phyloP scores from a whole-genome alignment of 345 rosid species.

The Acer campestre region DNA sequence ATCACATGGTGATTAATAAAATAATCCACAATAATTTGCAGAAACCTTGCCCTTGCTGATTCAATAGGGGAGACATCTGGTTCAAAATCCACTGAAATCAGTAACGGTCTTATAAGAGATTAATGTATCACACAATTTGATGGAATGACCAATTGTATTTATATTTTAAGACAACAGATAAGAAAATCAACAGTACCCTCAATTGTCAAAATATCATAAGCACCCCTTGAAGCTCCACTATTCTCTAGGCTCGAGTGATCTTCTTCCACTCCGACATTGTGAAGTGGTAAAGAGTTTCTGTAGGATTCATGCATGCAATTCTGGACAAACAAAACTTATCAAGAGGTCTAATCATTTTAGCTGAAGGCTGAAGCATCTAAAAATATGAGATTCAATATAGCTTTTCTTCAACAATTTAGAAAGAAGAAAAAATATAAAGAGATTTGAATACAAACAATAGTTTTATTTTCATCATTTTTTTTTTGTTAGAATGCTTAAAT shows the following conservation, averaged over 20 bases:
- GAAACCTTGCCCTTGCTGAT: constrained; percentile 77
- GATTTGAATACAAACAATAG: background rate
- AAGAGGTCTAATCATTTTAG: background rate
- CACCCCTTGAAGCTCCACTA: constrained; percentile 43
- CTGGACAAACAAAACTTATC: constrained; percentile 25
- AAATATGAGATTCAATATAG: constrained; percentile 3
- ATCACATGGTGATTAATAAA: constrained; percentile 68
- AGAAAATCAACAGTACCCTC: constrained; percentile 50
- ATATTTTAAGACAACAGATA: background rate
- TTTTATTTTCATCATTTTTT: background rate
- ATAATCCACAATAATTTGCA: constrained; percentile 72
- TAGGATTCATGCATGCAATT: constrained; percentile 80
- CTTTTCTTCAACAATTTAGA: background rate
- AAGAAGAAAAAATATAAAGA: background rate
- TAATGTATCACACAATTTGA: background rate
- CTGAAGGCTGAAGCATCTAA: background rate
- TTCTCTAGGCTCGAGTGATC: constrained; percentile 65
- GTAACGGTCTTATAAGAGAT: background rate
- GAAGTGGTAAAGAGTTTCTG: constrained; percentile 62
- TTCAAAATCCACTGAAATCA: constrained; percentile 20
- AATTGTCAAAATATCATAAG: constrained; percentile 54
- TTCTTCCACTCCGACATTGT: constrained; percentile 62
- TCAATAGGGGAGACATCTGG: constrained; percentile 87
- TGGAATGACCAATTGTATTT: background rate
- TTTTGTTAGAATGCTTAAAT: background rate